Evolutionary conservation across 1,139 yeast species (phyloP), one percentile per base, ranked within the genome.

Genomic region (Blastobotrys buckinghamii): DNA sequence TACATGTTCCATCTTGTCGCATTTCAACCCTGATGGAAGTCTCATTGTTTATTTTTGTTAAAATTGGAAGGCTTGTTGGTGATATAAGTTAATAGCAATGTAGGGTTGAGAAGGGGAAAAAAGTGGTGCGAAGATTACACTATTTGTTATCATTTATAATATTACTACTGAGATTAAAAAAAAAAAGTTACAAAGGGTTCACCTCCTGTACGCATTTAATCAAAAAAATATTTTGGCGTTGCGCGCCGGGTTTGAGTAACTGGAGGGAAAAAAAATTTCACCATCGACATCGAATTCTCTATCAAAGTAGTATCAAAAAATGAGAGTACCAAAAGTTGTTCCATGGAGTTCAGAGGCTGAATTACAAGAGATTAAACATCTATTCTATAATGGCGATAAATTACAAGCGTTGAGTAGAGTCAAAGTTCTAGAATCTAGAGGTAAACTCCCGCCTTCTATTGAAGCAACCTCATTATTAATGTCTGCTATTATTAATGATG

Each of bases 371-470:
- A 72, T 88, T 38, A 76, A 78, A 50, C 68, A 68, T 10, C 15
- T 32, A 8, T 82, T 85, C 59, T 86, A 76, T 58, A 70, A 74
- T 32, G 56, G 50, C 2, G 53, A 47, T 35, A 17, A 39, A n/a
- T n/a, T 51, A 1, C 64, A 77, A 47, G 94, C 84, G 2, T 75
- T 86, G 48, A 77, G 61, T 22, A 49, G 53, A 29, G 57, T 56
- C 10, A 53, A 49, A 55, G 76, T 82, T 9, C 81, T 81, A 60
- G 73, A 77, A 59, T 73, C 82, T 1, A 76, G 87, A 59, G 88
- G 92, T 1, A 77, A 78, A 40, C 73, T 89, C 50, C 96, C 95
- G 29, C 84, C 81, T 53, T 84, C 94, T 0, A 81, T 89, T 16
- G 95, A 86, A 61, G 71, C 82, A 30, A 88, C 96, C 0, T 75